Base-by-base conservation (phyloP, 208 protist genomes). In the Leishmania gerbilli region DNA sequence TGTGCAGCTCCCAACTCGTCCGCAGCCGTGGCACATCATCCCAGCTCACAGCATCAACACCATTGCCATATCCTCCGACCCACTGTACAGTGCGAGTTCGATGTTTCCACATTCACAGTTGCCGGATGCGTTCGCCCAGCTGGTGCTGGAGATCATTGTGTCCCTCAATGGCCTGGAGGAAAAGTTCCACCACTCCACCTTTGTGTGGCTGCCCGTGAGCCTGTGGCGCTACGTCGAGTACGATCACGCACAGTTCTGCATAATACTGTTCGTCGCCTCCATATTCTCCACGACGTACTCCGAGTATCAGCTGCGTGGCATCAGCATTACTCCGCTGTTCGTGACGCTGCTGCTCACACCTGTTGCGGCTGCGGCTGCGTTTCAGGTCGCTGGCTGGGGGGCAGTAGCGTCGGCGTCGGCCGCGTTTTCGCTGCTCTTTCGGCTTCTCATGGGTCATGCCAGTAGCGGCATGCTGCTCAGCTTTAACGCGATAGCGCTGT, bases 141-240 rank as follows among this genome's bases (percentile, higher is more conserved):
- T 87, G 13, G 76, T 84, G 58, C 62, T 88, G 27, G 51, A 85
- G 53, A 68, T 89, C 49, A 84, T 95, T 56, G 74, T 86, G 40
- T 89, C 90, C 7, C 74, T 95, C n/a, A 93, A 87, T 49, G 89
- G 90, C 9, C 75, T 95, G 56, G 88, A 95, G 71, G 89, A 95
- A 75, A 87, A 89, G 34, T 91, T 93, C 40, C 90, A 93, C 84
- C 91, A 93, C 81, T 90, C 91, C 77, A 91, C 83, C 17, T 95
- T 88, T 79, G 89, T 92, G 67, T 95, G 88, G 87, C 76, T 93
- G 40, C 87, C 88, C 24, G 64, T 92, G 47, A 85, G 84, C 79
- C 53, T 71, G 13, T 77, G 42, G 27, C 45, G 67, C 42, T 93
- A 92, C 71, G 85, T 95, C 31, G 83, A 88, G 79, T 93, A 91